A percentile compares a stretch with the other conserved stretches of the same genome.
Evolutionary conservation across 768 basidiomycete species (phyloP).

Genomic region (Wakefieldia striispora): DNA sequence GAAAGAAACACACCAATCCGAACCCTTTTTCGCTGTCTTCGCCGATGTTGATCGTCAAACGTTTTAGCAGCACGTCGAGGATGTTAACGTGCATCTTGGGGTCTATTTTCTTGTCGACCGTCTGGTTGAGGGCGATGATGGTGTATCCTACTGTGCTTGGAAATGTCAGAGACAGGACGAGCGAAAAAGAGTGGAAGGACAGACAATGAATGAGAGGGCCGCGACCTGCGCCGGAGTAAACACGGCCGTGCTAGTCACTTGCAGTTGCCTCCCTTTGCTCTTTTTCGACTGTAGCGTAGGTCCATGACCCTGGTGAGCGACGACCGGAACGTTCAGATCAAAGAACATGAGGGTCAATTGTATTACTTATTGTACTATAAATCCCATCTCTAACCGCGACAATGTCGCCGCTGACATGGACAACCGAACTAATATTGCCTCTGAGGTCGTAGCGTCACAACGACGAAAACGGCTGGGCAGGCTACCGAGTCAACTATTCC

Average conservation of each 20-base stretch:
- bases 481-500: too few relatives aligned
- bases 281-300: constrained; percentile 21
- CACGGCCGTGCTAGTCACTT: constrained; percentile 30
- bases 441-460: too few relatives aligned
- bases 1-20: constrained; percentile 54
- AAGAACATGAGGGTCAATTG: constrained; percentile 49
- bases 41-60: constrained; percentile 77
- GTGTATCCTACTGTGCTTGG: constrained; percentile 75
- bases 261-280: constrained; percentile 33
- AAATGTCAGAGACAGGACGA: constrained; percentile 3
- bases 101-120: constrained; percentile 68
- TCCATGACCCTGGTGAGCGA: constrained; percentile 18
- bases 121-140: constrained; percentile 75
- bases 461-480: too few relatives aligned
- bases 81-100: constrained; percentile 66
- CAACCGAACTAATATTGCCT: too few relatives aligned
- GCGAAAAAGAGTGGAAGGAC: constrained; percentile 24
- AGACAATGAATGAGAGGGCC: constrained; percentile 65
- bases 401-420: too few relatives aligned
- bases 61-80: constrained; percentile 61
- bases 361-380: too few relatives aligned
- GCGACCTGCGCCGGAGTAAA: constrained; percentile 58
- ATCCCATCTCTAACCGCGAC: too few relatives aligned
- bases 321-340: constrained; percentile 63
- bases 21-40: constrained; percentile 86